phyloP scores from a whole-genome alignment of 139 green algal species.

The Micractinium sp. region DNA sequence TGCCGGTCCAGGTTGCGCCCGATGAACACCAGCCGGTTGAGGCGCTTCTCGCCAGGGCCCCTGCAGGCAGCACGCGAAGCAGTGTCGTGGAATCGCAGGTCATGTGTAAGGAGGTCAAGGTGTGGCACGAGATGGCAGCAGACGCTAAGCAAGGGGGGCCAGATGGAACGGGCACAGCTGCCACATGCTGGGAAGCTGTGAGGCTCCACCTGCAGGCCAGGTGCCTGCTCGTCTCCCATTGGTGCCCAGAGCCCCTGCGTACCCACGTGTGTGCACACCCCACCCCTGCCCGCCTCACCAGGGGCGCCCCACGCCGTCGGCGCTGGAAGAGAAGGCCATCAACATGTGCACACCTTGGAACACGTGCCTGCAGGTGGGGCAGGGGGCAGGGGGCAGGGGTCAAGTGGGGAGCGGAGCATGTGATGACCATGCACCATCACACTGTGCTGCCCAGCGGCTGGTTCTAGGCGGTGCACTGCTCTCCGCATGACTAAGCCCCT shows the following conservation, averaged over 20 bases:
- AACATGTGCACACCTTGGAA: conserved; percentile 81
- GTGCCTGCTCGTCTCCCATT: background rate
- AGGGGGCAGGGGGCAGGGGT: too few relatives aligned
- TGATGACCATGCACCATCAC: too few relatives aligned
- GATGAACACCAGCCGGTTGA: conserved; percentile 94
- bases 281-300: conserved; percentile 30
- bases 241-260: background rate
- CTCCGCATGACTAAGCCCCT: too few relatives aligned
- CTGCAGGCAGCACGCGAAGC: background rate
- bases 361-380: conserved; percentile 5
- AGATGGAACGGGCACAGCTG: too few relatives aligned
- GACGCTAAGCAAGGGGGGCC: background rate
- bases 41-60: conserved; percentile 64
- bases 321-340: conserved; percentile 70
- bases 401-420: too few relatives aligned
- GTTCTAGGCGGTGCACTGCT: too few relatives aligned
- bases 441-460: too few relatives aligned
- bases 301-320: conserved; percentile 64
- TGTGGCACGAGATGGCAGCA: background rate
- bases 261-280: background rate
- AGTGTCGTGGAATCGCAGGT: too few relatives aligned
- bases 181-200: too few relatives aligned
- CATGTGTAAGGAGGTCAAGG: background rate
- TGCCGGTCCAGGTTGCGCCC: conserved; percentile 82
- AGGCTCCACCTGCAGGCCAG: background rate